These are phyloP conservation scores for Pseudotsuga menziesii DNA, from an alignment of 75 land plant genomes.

Conservation along the genomic window DNA sequence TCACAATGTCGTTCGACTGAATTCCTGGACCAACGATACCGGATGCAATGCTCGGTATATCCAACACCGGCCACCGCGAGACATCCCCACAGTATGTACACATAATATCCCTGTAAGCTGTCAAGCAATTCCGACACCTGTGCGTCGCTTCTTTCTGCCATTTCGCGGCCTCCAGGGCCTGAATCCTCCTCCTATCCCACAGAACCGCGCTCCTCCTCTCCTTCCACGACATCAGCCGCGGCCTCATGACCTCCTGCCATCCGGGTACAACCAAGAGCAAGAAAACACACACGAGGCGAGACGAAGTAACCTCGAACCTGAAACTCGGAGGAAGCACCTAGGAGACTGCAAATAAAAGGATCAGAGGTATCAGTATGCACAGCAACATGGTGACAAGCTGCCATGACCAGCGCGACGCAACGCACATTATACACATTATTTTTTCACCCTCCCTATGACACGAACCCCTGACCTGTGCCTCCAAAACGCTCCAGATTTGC, in stretches of 20 bases:
- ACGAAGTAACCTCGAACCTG: constrained; percentile 80
- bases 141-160: constrained; percentile 71
- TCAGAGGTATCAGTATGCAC: constrained; percentile 81
- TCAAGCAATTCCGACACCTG: constrained; percentile 77
- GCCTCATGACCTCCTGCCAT: constrained; percentile 89
- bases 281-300: constrained; percentile 75
- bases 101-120: constrained; percentile 81
- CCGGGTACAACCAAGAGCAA: constrained; percentile 68
- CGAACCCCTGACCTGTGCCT: background rate
- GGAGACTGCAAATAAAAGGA: constrained; percentile 75
- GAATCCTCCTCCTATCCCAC: constrained; percentile 55
- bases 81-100: constrained; percentile 88
- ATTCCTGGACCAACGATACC: constrained; percentile 1
- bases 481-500: constrained; percentile 10
- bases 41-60: constrained; percentile 48
- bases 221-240: constrained; percentile 72
- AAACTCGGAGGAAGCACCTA: constrained; percentile 77
- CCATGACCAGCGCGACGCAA: constrained; percentile 86
- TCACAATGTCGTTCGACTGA: background rate
- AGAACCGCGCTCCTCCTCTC: constrained; percentile 61
- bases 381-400: constrained; percentile 88
- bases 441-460: background rate
- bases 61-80: constrained; percentile 79
- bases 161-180: constrained; percentile 82
- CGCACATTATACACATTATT: constrained; percentile 96